Base-by-base conservation (phyloP, 495 filamentous ascomycete species). In the Aspergillus diversus region DNA sequence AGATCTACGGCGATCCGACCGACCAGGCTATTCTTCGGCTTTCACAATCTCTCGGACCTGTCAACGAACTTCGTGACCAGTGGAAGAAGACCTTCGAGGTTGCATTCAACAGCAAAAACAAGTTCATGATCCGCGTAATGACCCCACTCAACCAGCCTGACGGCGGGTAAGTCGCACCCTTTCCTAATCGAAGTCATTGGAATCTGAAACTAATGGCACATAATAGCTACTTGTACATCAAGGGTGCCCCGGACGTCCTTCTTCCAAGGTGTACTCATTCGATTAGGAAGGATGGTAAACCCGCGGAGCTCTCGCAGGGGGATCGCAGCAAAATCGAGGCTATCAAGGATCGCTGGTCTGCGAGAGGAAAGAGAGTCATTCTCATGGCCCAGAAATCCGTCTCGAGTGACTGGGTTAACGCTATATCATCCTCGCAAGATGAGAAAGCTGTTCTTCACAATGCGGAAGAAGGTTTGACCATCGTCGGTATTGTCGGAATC, bases 21-120 rank as follows among this genome's bases (percentile, higher is more conserved):
- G 89, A 91, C 69, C 82, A 86, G 63, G 87, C 89, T 6, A 79
- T 90, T 33, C 76, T 92, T 5, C 77, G 87, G 52, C 86, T 91
- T 53, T 82, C 87, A 0, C 86, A 90, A 67, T 71, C 71, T 7
- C 73, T 89, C 5, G 68, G 79, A 0, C 69, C 84, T 0, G 66
- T 67, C 1, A 33, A 21, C 5, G 75, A 84, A 16, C 67, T 87
- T 5, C 77, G 81, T 12, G 66, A 79, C 13, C 66, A 73, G 27
- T 88, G 85, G 83, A 79, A 80, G 42, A 85, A 80, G 49, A 76
- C 79, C 8, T 90, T 82, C 67, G 82, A 87, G 57, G 66, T 91
- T 4, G 82, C 83, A 1, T 91, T 92, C 72, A 90, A 90, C 69
- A 86, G 83, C 72, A 89, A 89, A 75, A 90, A 90, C 70, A 92